A percentile compares a stretch with the other conserved stretches of the same genome.
Evolutionary conservation across 2,329 filamentous ascomycete genomes (phyloP).

Genomic region (Chaetomiaceae sp.): DNA sequence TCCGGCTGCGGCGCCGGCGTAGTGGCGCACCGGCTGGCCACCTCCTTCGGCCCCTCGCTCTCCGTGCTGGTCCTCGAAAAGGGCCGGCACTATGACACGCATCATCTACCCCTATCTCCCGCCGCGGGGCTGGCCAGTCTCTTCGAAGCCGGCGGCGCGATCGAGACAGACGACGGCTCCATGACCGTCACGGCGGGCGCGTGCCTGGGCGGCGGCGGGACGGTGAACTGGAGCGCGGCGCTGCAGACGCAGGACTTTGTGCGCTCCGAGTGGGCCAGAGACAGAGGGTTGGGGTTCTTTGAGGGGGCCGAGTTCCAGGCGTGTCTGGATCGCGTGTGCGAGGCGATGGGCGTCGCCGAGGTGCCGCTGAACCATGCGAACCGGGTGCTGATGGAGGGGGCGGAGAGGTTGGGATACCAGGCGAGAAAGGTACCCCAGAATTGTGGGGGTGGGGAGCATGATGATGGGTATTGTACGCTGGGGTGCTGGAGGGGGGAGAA

Average conservation of each 20-base stretch:
- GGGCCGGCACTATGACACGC: slow-evolving; percentile 66
- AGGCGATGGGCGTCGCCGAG: slow-evolving; percentile 67
- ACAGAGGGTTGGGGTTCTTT: slow-evolving; percentile 64
- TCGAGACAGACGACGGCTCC: slow-evolving; percentile 50
- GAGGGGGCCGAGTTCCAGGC: slow-evolving; percentile 66
- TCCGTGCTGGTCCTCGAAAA: slow-evolving; percentile 67
- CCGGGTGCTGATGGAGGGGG: slow-evolving; percentile 65
- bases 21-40: slow-evolving; percentile 70
- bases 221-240: slow-evolving; percentile 73
- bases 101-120: slow-evolving; percentile 68
- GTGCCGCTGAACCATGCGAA: slow-evolving; percentile 71
- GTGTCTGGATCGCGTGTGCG: slow-evolving; percentile 72
- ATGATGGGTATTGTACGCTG: slow-evolving; percentile 60
- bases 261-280: slow-evolving; percentile 71
- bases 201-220: slow-evolving; percentile 80
- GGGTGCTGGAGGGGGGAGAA: slow-evolving; percentile 65
- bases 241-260: slow-evolving; percentile 67
- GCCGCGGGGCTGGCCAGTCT: slow-evolving; percentile 54
- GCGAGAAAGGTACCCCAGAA: slow-evolving; percentile 72
- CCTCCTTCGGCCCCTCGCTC: slow-evolving; percentile 55
- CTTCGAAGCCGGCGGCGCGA: slow-evolving; percentile 60
- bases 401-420: slow-evolving; percentile 65
- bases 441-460: slow-evolving; percentile 64
- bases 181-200: slow-evolving; percentile 61
- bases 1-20: slow-evolving; percentile 84